Evolutionary conservation across 768 basidiomycete genomes (phyloP).

Genomic region (Leccinum subgranulosum): DNA sequence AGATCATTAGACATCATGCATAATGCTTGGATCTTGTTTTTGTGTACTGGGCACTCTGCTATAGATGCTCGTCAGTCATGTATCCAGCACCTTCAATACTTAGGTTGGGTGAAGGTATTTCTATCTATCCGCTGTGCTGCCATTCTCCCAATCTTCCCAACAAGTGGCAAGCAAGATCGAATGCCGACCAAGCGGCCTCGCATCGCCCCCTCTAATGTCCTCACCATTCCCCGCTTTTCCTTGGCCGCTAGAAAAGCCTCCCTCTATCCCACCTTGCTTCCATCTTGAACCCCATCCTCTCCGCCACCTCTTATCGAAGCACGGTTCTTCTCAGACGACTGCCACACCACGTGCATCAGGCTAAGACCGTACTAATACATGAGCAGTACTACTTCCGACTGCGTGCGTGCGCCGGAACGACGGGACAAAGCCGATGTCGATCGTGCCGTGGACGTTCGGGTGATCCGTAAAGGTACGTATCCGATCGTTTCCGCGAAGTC

Average conservation of each 20-base stretch:
- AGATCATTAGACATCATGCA: background rate
- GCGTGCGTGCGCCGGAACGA: constrained; percentile 57
- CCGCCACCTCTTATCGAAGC: constrained; percentile 48
- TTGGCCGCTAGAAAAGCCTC: constrained; percentile 42
- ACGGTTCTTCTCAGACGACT: constrained; percentile 46
- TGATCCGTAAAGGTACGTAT: constrained; percentile 40
- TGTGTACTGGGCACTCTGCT: background rate
- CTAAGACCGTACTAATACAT: constrained; percentile 52
- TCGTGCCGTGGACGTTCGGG: constrained; percentile 34
- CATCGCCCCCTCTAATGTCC: constrained; percentile 30
- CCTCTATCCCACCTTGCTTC: constrained; percentile 62
- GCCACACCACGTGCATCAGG: constrained; percentile 62
- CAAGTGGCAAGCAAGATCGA: constrained; percentile 38
- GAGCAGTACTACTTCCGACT: constrained; percentile 37
- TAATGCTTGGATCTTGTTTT: background rate
- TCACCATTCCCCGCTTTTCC: constrained; percentile 35
- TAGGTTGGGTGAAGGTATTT: background rate
- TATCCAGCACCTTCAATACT: background rate
- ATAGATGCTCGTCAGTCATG: background rate
- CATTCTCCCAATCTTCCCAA: constrained; percentile 37
- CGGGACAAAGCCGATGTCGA: constrained; percentile 57
- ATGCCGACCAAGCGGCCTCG: constrained; percentile 33
- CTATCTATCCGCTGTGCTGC: constrained; percentile 5
- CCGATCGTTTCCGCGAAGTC: constrained; percentile 53
- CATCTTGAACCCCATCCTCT: constrained; percentile 55